Evolutionary conservation across 2,329 filamentous ascomycete species (phyloP).

Genomic region (Coniosporium tulheliwenetii): DNA sequence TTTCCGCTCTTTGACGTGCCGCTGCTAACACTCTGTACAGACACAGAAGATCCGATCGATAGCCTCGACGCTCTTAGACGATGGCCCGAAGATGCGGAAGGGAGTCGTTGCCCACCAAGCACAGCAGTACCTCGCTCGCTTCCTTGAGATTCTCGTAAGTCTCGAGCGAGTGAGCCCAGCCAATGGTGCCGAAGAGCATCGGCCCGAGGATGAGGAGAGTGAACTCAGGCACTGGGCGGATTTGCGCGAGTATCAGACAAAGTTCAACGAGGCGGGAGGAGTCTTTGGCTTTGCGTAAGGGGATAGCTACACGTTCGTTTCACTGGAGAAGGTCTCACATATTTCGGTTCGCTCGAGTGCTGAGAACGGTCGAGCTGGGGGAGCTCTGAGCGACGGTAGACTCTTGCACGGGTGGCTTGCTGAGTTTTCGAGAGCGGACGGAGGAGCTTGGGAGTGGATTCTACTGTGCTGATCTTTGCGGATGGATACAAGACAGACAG

Average conservation of each 20-base stretch:
- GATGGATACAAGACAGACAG: too few relatives aligned
- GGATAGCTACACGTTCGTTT: too few relatives aligned
- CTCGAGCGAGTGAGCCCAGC: constrained; percentile 48
- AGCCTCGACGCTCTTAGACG: constrained; percentile 56
- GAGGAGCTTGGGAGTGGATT: too few relatives aligned
- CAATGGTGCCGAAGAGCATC: constrained; percentile 15
- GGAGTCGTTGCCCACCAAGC: constrained; percentile 39
- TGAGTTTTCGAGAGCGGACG: too few relatives aligned
- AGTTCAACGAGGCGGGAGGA: constrained; percentile 52
- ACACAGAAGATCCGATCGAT: constrained; percentile 77
- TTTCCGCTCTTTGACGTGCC: not conserved
- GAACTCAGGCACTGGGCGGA: constrained; percentile 67
- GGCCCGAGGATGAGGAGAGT: constrained; percentile 52
- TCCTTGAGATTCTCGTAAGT: constrained; percentile 59
- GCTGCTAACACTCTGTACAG: constrained; percentile 21
- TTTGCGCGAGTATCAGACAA: constrained; percentile 60
- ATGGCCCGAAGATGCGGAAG: constrained; percentile 38
- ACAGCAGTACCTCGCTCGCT: constrained; percentile 55
- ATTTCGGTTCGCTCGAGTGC: too few relatives aligned
- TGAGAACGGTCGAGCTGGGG: too few relatives aligned
- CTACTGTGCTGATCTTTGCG: too few relatives aligned
- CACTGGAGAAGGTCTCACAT: too few relatives aligned
- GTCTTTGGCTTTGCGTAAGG: constrained; percentile 20
- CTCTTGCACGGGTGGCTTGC: too few relatives aligned
- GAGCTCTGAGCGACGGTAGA: too few relatives aligned